phyloP scores from a whole-genome alignment of 176 grass and related monocot genomes.

The Phoenix dactylifera region DNA sequence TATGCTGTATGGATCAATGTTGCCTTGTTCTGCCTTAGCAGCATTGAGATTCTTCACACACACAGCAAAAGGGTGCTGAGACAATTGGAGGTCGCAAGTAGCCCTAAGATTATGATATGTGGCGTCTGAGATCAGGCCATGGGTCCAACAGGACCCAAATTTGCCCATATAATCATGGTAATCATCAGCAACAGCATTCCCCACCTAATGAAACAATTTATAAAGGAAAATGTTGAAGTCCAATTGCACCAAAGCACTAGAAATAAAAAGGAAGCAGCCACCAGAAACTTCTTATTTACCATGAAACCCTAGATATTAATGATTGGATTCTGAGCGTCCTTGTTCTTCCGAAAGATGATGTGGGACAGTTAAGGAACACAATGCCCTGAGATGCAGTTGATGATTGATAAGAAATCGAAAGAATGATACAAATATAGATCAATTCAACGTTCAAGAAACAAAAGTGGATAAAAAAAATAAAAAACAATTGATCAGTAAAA shows the following conservation, averaged over 20 bases:
- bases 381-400: conserved; percentile 45
- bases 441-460: background rate
- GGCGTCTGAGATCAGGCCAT: conserved; percentile 79
- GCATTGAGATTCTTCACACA: conserved; percentile 69
- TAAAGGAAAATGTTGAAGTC: background rate
- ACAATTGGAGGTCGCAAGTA: conserved; percentile 50
- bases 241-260: background rate
- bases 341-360: conserved; percentile 55
- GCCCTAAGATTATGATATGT: conserved; percentile 78
- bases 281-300: conserved; percentile 30
- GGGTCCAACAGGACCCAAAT: conserved; percentile 96
- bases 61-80: conserved; percentile 67
- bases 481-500: background rate
- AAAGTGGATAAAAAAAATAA: background rate
- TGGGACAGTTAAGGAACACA: conserved; percentile 83
- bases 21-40: conserved; percentile 69
- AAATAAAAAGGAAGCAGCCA: background rate
- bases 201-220: conserved; percentile 45
- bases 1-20: conserved; percentile 90
- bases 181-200: conserved; percentile 89
- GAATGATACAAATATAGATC: too few relatives aligned
- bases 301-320: conserved; percentile 91
- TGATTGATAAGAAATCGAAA: too few relatives aligned
- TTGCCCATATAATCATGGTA: conserved; percentile 92
- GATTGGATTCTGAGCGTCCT: conserved; percentile 39